These are phyloP conservation scores for Lolium perenne DNA, from an alignment of 176 grass and related monocot genomes.

Conservation along the genomic window DNA sequence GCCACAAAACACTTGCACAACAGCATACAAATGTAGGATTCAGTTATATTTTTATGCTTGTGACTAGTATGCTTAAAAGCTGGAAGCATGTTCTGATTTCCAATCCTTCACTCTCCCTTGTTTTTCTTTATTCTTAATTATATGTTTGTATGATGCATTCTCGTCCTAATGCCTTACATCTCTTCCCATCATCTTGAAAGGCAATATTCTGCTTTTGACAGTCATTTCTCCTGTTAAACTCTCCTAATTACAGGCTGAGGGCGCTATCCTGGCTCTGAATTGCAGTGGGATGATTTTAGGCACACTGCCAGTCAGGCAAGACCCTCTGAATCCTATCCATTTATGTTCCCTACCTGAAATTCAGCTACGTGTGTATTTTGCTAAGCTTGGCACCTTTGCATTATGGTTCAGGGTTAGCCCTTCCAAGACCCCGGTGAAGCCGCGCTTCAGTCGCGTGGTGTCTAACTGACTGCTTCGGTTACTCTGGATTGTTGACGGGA, in stretches of 20 bases:
- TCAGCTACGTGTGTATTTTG: constrained; percentile 21
- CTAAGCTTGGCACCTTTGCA: constrained; percentile 27
- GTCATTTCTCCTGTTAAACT: constrained; percentile 26
- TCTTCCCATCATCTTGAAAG: neutral
- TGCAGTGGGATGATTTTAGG: constrained; percentile 89
- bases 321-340: constrained; percentile 11
- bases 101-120: neutral
- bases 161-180: neutral
- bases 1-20: neutral
- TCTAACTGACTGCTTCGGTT: constrained; percentile 52
- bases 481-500: constrained; percentile 59
- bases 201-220: neutral
- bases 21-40: constrained; percentile 8
- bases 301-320: constrained; percentile 78
- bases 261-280: constrained; percentile 85
- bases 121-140: neutral
- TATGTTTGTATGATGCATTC: neutral
- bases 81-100: neutral
- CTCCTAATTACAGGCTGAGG: constrained; percentile 65
- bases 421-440: constrained; percentile 89
- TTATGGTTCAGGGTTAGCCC: constrained; percentile 86
- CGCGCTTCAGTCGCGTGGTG: constrained; percentile 53
- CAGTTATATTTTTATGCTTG: constrained; percentile 4
- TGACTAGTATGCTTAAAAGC: too few species aligned
- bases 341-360: neutral